Conservation (phyloP, 768 basidiomycete genomes). For the Lentinula guzmanii region DNA sequence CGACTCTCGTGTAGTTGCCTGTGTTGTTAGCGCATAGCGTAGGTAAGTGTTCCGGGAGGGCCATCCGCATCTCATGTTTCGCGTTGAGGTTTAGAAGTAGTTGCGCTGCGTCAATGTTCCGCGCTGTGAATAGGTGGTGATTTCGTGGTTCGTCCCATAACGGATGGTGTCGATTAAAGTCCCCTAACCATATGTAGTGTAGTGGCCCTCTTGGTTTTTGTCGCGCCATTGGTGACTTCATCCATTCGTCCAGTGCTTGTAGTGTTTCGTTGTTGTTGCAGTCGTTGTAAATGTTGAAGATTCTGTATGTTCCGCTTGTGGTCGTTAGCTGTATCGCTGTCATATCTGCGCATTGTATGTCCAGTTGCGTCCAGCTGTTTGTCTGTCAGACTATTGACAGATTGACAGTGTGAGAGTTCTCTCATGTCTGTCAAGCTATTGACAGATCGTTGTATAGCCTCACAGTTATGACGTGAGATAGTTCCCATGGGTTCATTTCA, state of each 20-base stretch:
- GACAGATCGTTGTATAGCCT: too few species aligned
- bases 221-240: neutral
- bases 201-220: neutral
- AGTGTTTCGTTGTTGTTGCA: slow-evolving; percentile 5
- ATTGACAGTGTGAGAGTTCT: too few species aligned
- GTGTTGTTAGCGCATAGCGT: slow-evolving; percentile 24
- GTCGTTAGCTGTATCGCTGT: neutral
- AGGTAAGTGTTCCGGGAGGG: slow-evolving; percentile 11
- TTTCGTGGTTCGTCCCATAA: slow-evolving; percentile 29
- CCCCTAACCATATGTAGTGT: slow-evolving; percentile 23
- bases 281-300: slow-evolving; percentile 22
- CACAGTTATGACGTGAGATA: too few species aligned
- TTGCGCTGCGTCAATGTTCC: slow-evolving; percentile 15
- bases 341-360: too few species aligned
- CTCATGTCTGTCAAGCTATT: too few species aligned
- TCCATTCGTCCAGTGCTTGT: neutral
- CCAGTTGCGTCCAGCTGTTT: too few species aligned
- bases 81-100: slow-evolving; percentile 8
- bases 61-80: neutral
- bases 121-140: slow-evolving; percentile 26
- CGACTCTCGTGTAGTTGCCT: slow-evolving; percentile 28
- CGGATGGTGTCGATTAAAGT: slow-evolving; percentile 37
- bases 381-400: too few species aligned
- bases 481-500: too few species aligned
- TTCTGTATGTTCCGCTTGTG: neutral